Conservation (phyloP, 164 flowering plant species). For the Berberis thunbergii region DNA sequence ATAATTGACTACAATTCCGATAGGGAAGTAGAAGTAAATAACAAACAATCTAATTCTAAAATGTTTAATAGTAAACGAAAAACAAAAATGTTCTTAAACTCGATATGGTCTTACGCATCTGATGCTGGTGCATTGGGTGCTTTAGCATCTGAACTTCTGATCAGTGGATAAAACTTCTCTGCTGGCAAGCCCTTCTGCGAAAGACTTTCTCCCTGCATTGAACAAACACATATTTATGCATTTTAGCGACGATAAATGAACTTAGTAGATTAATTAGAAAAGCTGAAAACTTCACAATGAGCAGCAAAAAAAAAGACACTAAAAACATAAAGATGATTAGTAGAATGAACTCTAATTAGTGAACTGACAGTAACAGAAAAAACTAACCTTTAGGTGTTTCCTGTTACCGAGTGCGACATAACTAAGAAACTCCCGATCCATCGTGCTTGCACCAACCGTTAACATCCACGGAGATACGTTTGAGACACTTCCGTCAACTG, state of each 20-base stretch:
- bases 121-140: constrained; percentile 21
- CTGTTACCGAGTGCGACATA: constrained; percentile 27
- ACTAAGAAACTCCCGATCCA: constrained; percentile 40
- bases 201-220: constrained; percentile 44
- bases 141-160: constrained; percentile 24
- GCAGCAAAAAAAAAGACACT: no score
- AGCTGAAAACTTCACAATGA: no score
- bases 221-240: no score
- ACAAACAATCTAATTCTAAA: no score
- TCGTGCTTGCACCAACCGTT: constrained; percentile 60
- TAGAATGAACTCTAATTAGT: no score
- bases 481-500: constrained; percentile 19
- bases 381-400: constrained; percentile 17
- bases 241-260: no score
- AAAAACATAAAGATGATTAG: neutral
- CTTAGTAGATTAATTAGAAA: no score
- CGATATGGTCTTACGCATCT: constrained; percentile 31
- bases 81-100: no score
- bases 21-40: no score
- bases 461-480: constrained; percentile 55
- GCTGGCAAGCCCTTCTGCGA: constrained; percentile 23
- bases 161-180: constrained; percentile 31
- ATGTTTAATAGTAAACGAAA: no score
- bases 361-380: neutral
- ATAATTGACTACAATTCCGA: constrained; percentile 30